phyloP scores from a whole-genome alignment of 176 grass and related monocot species.

The Lolium multiflorum region DNA sequence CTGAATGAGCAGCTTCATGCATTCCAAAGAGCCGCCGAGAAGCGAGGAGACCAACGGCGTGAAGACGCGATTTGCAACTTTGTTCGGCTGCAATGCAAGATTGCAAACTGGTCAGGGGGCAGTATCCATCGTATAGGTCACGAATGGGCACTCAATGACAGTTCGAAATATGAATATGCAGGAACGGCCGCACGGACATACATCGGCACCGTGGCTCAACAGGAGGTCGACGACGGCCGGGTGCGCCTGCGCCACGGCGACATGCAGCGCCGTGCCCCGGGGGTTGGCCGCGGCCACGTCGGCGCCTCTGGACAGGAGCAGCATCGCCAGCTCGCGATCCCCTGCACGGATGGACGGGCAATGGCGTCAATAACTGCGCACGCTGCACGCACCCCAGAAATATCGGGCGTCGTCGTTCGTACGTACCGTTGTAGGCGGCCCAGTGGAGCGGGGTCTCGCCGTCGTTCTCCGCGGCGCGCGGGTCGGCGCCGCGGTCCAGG shows the following conservation, averaged over 20 bases:
- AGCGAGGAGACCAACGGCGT: slow-evolving; percentile 31
- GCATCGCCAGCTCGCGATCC: slow-evolving; percentile 35
- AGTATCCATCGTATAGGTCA: too few relatives aligned
- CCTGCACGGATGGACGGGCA: background rate
- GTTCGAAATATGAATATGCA: too few relatives aligned
- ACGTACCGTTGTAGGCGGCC: slow-evolving; percentile 42
- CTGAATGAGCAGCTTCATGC: slow-evolving; percentile 36
- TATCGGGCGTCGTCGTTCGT: background rate
- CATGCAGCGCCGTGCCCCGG: slow-evolving; percentile 28
- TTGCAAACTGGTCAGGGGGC: background rate
- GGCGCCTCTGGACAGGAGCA: slow-evolving; percentile 33
- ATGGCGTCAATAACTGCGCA: background rate
- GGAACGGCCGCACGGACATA: background rate
- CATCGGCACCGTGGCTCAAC: slow-evolving; percentile 29
- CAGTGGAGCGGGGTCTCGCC: slow-evolving; percentile 40
- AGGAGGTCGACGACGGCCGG: slow-evolving; percentile 12
- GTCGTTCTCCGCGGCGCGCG: background rate
- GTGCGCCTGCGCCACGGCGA: slow-evolving; percentile 3
- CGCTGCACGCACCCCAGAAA: background rate
- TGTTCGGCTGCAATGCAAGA: slow-evolving; percentile 30
- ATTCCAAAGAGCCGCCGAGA: slow-evolving; percentile 28
- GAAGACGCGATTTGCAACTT: slow-evolving; percentile 25
- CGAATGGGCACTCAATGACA: background rate
- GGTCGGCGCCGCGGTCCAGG: slow-evolving; percentile 22
- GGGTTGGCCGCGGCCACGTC: slow-evolving; percentile 13